phyloP scores from a whole-genome alignment of 192 early-diverging fungal species.

The Lobulomyces angularis region DNA sequence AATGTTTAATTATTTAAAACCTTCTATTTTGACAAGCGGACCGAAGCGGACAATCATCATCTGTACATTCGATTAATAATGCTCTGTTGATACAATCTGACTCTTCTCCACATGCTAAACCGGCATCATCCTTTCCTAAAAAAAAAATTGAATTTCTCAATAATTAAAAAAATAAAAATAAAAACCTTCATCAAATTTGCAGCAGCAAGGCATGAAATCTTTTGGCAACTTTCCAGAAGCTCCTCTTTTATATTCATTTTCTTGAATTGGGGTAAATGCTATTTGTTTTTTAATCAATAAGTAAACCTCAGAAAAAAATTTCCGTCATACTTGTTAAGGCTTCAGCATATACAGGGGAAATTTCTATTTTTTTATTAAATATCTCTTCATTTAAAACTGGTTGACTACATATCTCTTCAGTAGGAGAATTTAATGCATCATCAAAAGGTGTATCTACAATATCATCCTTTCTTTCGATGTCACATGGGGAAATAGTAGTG shows the following conservation, averaged over 20 bases:
- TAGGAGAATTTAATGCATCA: too few species aligned
- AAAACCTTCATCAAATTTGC: slow-evolving; percentile 55
- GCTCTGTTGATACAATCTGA: slow-evolving; percentile 86
- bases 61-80: slow-evolving; percentile 81
- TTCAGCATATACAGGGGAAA: too few species aligned
- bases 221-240: slow-evolving; percentile 55
- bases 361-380: too few species aligned
- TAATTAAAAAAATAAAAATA: slow-evolving; percentile 5
- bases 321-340: too few species aligned
- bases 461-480: too few species aligned
- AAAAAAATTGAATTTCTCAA: background rate
- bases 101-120: slow-evolving; percentile 75
- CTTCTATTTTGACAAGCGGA: slow-evolving; percentile 77
- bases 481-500: too few species aligned
- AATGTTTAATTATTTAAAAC: slow-evolving; percentile 15
- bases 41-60: slow-evolving; percentile 76
- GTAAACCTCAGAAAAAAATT: background rate
- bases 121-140: slow-evolving; percentile 33
- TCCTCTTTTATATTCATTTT: slow-evolving; percentile 57
- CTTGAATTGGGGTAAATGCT: slow-evolving; percentile 50
- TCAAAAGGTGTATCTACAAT: too few species aligned
- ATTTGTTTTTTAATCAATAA: slow-evolving; percentile 32
- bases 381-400: too few species aligned
- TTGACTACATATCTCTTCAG: too few species aligned
- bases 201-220: slow-evolving; percentile 68